A percentile compares a stretch with the other conserved stretches of the same genome.
phyloP scores from a whole-genome alignment of 2,329 filamentous ascomycete species.

The Hypoxylon rubiginosum region DNA sequence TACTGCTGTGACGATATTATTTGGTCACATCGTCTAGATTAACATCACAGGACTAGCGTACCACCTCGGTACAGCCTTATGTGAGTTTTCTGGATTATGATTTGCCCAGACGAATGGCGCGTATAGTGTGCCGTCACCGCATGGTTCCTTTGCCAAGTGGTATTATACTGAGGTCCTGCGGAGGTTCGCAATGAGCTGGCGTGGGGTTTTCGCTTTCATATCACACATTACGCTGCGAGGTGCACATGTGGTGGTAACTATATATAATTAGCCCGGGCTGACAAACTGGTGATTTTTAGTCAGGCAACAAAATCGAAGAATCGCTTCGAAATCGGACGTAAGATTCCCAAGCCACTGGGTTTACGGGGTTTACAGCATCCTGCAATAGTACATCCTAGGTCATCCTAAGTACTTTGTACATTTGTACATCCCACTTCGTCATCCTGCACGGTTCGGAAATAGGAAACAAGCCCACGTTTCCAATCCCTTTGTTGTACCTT shows the following conservation, averaged over 20 bases:
- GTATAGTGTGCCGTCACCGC: constrained; percentile 22
- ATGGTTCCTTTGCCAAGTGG: constrained; percentile 23
- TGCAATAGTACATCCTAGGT: constrained; percentile 20
- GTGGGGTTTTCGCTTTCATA: constrained; percentile 8
- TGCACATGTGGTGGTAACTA: constrained; percentile 18
- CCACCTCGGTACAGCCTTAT: constrained; percentile 22
- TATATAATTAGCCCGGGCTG: constrained; percentile 18
- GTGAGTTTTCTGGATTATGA: constrained; percentile 37
- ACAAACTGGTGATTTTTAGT: constrained; percentile 27
- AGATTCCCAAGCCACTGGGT: constrained; percentile 13
- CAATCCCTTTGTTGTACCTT: neutral
- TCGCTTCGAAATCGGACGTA: constrained; percentile 25
- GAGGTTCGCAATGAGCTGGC: neutral
- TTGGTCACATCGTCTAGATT: constrained; percentile 20
- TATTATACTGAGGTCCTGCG: constrained; percentile 5
- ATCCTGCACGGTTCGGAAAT: constrained; percentile 31
- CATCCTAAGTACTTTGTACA: too few species aligned
- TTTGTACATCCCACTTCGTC: too few species aligned
- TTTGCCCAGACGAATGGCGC: constrained; percentile 22
- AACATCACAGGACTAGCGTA: constrained; percentile 31
- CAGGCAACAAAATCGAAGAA: constrained; percentile 23
- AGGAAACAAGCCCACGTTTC: constrained; percentile 2
- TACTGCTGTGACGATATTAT: constrained; percentile 27
- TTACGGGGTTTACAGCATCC: constrained; percentile 7
- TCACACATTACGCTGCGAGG: neutral